Percentiles rank a stretch among this genome's conserved stretches.
phyloP scores from a whole-genome alignment of 805 yeast species.

The Saccharomycopsis sp. region DNA sequence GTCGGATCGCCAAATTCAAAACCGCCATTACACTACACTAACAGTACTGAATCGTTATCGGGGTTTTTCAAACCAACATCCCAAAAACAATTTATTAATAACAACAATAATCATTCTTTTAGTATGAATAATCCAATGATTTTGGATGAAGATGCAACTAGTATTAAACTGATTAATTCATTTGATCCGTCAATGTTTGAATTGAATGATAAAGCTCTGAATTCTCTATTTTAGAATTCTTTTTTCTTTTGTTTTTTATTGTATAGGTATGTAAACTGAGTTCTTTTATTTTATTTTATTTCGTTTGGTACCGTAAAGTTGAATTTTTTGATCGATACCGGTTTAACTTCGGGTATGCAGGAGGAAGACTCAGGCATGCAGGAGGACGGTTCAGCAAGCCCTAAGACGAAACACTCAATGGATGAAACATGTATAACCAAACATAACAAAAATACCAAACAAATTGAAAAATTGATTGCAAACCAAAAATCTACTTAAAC shows the following conservation, averaged over 20 bases:
- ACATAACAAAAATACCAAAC: too few species aligned
- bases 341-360: too few species aligned
- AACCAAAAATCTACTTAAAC: constrained; percentile 1
- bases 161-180: constrained; percentile 10
- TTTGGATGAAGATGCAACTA: constrained; percentile 11
- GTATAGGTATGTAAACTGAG: too few species aligned
- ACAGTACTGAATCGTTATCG: constrained; percentile 17
- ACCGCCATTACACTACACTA: constrained; percentile 7
- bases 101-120: constrained; percentile 1
- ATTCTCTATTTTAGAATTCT: neutral
- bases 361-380: too few species aligned
- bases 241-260: neutral
- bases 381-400: too few species aligned
- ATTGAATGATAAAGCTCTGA: neutral
- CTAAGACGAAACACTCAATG: too few species aligned
- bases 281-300: too few species aligned
- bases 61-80: constrained; percentile 12
- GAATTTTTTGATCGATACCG: too few species aligned
- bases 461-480: neutral
- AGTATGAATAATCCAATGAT: neutral
- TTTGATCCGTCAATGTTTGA: constrained; percentile 15
- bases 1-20: neutral
- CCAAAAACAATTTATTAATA: neutral
- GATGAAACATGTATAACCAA: too few species aligned
- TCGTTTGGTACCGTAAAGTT: too few species aligned